Evolutionary conservation across 805 yeast species (phyloP).

Genomic region (Teunomyces stri): DNA sequence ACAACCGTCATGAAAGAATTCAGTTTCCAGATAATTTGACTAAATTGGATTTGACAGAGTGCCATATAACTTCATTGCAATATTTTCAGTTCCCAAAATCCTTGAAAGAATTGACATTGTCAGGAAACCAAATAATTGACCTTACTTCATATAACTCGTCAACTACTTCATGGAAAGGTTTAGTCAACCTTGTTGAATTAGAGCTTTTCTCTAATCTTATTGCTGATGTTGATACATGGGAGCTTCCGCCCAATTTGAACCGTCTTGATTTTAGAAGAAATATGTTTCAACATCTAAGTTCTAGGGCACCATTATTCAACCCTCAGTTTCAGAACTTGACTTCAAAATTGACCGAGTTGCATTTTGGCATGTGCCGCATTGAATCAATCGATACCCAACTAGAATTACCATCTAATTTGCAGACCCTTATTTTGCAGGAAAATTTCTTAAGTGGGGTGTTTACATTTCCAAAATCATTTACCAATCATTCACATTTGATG

Average conservation of each 20-base stretch:
- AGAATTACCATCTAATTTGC: slow-evolving; percentile 7
- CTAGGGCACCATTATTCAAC: slow-evolving; percentile 6
- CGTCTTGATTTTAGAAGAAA: slow-evolving; percentile 24
- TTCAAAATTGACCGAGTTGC: slow-evolving; percentile 3
- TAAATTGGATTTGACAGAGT: slow-evolving; percentile 22
- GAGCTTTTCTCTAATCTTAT: slow-evolving; percentile 24
- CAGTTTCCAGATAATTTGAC: slow-evolving; percentile 20
- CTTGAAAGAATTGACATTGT: slow-evolving; percentile 19
- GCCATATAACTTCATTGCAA: slow-evolving; percentile 17
- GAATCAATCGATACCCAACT: slow-evolving; percentile 5
- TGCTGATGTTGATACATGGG: slow-evolving; percentile 13
- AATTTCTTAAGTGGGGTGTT: slow-evolving; percentile 14
- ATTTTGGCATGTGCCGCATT: slow-evolving; percentile 8
- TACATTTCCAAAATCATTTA: slow-evolving; percentile 8
- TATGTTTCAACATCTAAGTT: slow-evolving; percentile 9
- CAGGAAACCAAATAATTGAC: slow-evolving; percentile 23
- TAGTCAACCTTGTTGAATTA: slow-evolving; percentile 20
- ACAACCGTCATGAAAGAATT: slow-evolving; percentile 11
- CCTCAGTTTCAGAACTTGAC: slow-evolving; percentile 1
- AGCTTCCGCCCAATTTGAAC: slow-evolving; percentile 14
- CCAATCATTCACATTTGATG: slow-evolving; percentile 10
- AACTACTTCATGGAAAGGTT: slow-evolving; percentile 20
- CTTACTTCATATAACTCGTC: slow-evolving; percentile 18
- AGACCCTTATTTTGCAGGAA: slow-evolving; percentile 6
- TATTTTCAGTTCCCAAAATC: slow-evolving; percentile 24